Percentiles rank a stretch among this genome's conserved stretches.
Evolutionary conservation across 306 rosid species (phyloP).

Genomic region (Cicer bijugum): DNA sequence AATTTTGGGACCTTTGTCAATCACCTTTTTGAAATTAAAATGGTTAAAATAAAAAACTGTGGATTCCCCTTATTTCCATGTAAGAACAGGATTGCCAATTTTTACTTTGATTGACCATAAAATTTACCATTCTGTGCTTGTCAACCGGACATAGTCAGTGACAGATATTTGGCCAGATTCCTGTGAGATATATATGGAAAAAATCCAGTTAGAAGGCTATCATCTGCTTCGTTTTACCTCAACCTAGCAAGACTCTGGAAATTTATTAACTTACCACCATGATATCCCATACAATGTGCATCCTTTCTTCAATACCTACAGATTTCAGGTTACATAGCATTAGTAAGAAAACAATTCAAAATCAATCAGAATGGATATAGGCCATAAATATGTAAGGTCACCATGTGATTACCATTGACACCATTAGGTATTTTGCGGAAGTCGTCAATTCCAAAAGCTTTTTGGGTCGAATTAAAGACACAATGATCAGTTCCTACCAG

Average conservation of each 20-base stretch:
- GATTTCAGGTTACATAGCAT: constrained; percentile 41
- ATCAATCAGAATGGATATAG: constrained; percentile 36
- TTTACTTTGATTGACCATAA: constrained; percentile 24
- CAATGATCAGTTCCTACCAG: constrained; percentile 95
- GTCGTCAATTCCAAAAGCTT: constrained; percentile 84
- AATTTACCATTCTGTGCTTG: constrained; percentile 87
- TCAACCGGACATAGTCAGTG: constrained; percentile 79
- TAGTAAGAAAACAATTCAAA: constrained; percentile 38
- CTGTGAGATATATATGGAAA: constrained; percentile 50
- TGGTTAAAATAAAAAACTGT: not conserved
- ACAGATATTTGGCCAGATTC: constrained; percentile 91
- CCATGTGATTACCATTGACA: constrained; percentile 74
- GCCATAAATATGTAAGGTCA: constrained; percentile 22
- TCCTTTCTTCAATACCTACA: constrained; percentile 92
- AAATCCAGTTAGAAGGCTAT: constrained; percentile 35
- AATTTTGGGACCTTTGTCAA: constrained; percentile 34
- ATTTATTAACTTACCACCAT: constrained; percentile 79
- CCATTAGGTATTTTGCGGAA: constrained; percentile 94
- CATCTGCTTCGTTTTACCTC: constrained; percentile 29
- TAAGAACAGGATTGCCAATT: constrained; percentile 17
- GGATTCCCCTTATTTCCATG: constrained; percentile 23
- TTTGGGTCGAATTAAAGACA: constrained; percentile 82
- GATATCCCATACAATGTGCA: constrained; percentile 91
- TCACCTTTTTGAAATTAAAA: constrained; percentile 5
- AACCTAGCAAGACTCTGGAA: constrained; percentile 24